Evolutionary conservation across 2,329 filamentous ascomycete genomes (phyloP).

Genomic region (Alternaria dauci): DNA sequence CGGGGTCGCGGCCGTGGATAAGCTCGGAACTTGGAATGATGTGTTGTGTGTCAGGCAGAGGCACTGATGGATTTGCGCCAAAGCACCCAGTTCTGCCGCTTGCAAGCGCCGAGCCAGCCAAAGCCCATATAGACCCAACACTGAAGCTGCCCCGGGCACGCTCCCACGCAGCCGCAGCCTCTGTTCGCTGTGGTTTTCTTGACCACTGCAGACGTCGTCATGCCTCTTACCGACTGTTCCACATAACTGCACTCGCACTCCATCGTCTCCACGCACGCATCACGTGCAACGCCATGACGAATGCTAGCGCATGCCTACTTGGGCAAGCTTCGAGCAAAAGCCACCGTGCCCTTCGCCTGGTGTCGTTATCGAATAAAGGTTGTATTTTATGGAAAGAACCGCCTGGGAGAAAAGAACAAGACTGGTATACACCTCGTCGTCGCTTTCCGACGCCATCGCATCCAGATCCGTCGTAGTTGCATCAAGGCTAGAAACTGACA

Average conservation of each 20-base stretch:
- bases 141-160: not conserved
- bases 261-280: conserved; percentile 15
- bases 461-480: conserved; percentile 33
- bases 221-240: not conserved
- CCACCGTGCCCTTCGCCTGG: conserved; percentile 5
- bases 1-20: conserved; percentile 45
- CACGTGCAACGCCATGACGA: conserved; percentile 19
- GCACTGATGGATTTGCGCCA: conserved; percentile 29
- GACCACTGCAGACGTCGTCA: not conserved
- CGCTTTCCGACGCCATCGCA: conserved; percentile 34
- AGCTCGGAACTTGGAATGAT: conserved; percentile 52
- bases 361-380: conserved; percentile 17
- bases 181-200: conserved; percentile 5
- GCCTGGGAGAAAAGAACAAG: conserved; percentile 19
- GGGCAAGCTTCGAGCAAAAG: conserved; percentile 10
- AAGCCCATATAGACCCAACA: conserved; percentile 10
- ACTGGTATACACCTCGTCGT: conserved; percentile 11
- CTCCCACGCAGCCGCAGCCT: conserved; percentile 2
- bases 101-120: conserved; percentile 29
- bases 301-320: conserved; percentile 15
- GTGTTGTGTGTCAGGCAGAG: conserved; percentile 39
- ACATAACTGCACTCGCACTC: conserved; percentile 1
- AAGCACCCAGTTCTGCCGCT: conserved; percentile 17
- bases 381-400: conserved; percentile 32
- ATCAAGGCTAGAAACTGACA: conserved; percentile 40